Percentiles rank a stretch among this genome's conserved stretches.
Conservation (phyloP, 176 grass and related monocot species). For the Pontederia crassipes region DNA sequence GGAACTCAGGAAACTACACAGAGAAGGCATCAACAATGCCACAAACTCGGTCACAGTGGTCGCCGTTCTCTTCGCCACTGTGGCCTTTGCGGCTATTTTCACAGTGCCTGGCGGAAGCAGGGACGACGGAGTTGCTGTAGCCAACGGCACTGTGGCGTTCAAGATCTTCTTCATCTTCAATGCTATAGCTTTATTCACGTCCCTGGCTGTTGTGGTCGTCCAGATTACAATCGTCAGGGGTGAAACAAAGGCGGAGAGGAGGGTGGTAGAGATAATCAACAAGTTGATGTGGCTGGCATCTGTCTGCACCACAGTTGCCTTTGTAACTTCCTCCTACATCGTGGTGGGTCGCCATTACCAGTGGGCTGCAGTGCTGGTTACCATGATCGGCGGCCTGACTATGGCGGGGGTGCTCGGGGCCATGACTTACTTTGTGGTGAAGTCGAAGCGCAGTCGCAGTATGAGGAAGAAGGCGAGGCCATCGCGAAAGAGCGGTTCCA, state of each 20-base stretch:
- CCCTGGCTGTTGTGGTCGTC: slow-evolving; percentile 17
- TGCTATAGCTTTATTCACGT: slow-evolving; percentile 11
- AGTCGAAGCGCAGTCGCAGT: slow-evolving; percentile 6
- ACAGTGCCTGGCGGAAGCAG: slow-evolving; percentile 5
- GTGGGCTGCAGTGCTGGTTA: slow-evolving; percentile 8
- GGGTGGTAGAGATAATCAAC: slow-evolving; percentile 17
- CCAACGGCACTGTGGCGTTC: neutral
- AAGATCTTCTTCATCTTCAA: slow-evolving; percentile 13
- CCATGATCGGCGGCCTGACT: slow-evolving; percentile 1
- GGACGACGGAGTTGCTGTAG: slow-evolving; percentile 1
- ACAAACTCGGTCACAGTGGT: slow-evolving; percentile 17
- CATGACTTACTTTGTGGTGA: slow-evolving; percentile 18
- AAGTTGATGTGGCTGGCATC: slow-evolving; percentile 19
- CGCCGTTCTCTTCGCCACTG: slow-evolving; percentile 16
- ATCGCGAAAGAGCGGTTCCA: neutral
- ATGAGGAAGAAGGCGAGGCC: slow-evolving; percentile 6
- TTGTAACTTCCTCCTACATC: slow-evolving; percentile 9
- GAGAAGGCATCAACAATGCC: slow-evolving; percentile 16
- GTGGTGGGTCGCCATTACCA: neutral
- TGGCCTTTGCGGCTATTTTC: slow-evolving; percentile 10
- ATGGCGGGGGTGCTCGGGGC: slow-evolving; percentile 10
- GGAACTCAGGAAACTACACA: slow-evolving; percentile 14
- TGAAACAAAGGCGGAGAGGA: slow-evolving; percentile 6
- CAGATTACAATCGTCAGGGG: slow-evolving; percentile 12
- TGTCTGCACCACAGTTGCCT: slow-evolving; percentile 14